Base-by-base conservation (phyloP, 1,284 basidiomycete genomes). In the Vanrija pseudolonga region DNA sequence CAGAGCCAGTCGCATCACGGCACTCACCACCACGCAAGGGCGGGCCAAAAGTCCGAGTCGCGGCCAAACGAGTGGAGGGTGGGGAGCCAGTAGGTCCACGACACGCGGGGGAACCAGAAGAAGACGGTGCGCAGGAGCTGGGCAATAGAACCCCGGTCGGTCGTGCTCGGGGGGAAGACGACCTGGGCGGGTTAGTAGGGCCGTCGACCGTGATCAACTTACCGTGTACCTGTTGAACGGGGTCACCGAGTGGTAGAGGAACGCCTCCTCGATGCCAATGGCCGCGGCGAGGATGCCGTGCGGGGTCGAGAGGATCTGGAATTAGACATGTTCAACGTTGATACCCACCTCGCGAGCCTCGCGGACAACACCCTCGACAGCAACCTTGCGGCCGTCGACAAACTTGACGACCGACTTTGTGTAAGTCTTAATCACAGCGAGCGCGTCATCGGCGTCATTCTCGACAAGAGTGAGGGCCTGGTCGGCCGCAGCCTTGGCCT, bases 11-110 rank as follows among this genome's bases (percentile, higher is more conserved):
- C 26, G 26, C 9, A 6, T 8, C 15, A 8, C 6, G 2, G 6
- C 24, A 66, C 72, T 51, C 51, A 73, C 75, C 75, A 76, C 65
- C 73, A 69, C 5, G 65, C 56, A 12, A 70, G n/a, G 15, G 72
- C 69, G 0, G 64, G 62, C 66, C 66, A 71, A n/a, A 72, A 32
- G 6, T 69, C 63, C 14, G 57, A 58, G 12, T 53, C 51, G 3
- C 50, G 45, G 4, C 50, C 41, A 45, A 73, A 50, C 37, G 62
- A 56, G 38, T 56, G 52, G 40, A 66, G 47, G 23, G 69, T 68
- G 3, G 75, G 73, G 20, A 63, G 45, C 23, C 57, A 51, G 45
- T 71, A 48, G 1, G 61, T 68, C 47, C 63, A 59, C 18, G 63
- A 53, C n/a, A 65, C 23, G 4, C 52, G 60, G 0, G 75, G 75